These are phyloP conservation scores for Umbelopsis ramanniana DNA, from an alignment of 192 early-diverging fungal species.

Conservation along the genomic window DNA sequence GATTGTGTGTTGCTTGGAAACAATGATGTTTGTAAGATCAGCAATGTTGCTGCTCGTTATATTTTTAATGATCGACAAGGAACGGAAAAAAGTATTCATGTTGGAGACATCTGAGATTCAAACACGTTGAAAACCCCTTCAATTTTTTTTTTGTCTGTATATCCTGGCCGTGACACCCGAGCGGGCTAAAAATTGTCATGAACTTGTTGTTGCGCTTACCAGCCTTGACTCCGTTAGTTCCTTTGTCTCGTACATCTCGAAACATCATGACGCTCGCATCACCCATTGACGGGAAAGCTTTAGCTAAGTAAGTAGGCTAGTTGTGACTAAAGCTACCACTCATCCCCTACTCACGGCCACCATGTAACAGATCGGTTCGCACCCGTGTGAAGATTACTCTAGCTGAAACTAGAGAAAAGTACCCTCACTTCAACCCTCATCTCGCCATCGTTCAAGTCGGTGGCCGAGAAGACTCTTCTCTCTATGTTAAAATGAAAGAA, in stretches of 20 bases:
- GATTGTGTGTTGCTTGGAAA: too few relatives aligned
- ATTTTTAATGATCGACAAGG: too few relatives aligned
- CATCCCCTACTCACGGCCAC: not conserved
- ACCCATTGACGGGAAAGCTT: slow-evolving; percentile 79
- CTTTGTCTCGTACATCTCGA: slow-evolving; percentile 12
- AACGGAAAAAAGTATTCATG: too few relatives aligned
- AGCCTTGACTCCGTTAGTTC: not conserved
- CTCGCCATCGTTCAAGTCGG: slow-evolving; percentile 94
- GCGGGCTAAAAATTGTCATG: slow-evolving; percentile 20
- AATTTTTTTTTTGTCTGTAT: not conserved
- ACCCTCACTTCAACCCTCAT: slow-evolving; percentile 78
- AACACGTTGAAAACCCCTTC: too few relatives aligned
- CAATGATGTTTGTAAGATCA: too few relatives aligned
- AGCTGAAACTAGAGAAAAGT: slow-evolving; percentile 57
- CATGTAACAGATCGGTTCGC: slow-evolving; percentile 63
- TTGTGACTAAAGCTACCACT: too few relatives aligned
- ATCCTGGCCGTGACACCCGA: not conserved
- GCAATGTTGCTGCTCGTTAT: too few relatives aligned
- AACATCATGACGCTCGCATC: slow-evolving; percentile 42
- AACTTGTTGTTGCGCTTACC: slow-evolving; percentile 7
- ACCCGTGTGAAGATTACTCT: slow-evolving; percentile 70
- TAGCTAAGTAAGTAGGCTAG: slow-evolving; percentile 67
- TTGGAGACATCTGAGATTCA: too few relatives aligned
- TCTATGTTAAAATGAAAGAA: slow-evolving; percentile 92
- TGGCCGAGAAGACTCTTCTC: slow-evolving; percentile 85